Evolutionary conservation across 192 early-diverging fungal species (phyloP).

Genomic region (Mortierella hygrophila): DNA sequence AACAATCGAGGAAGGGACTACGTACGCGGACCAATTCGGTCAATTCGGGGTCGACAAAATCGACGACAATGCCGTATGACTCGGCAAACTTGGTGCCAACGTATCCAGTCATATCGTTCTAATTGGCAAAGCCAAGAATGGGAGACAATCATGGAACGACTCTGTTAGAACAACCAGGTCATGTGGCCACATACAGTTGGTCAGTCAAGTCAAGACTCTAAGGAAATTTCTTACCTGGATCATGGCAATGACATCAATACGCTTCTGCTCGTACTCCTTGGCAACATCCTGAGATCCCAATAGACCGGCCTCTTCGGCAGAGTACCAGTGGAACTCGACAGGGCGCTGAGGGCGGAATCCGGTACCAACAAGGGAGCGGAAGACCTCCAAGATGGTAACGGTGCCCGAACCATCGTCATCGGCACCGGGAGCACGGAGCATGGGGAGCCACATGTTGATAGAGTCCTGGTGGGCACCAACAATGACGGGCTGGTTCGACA

Average conservation of each 20-base stretch:
- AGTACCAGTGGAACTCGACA: slow-evolving; percentile 98
- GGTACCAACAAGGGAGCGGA: slow-evolving; percentile 76
- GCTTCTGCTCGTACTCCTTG: slow-evolving; percentile 70
- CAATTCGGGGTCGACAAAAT: slow-evolving; percentile 79
- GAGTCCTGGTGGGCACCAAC: slow-evolving; percentile 94
- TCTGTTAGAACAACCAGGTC: not conserved
- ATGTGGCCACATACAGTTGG: not conserved
- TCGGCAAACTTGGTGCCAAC: slow-evolving; percentile 66
- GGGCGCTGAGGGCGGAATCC: slow-evolving; percentile 78
- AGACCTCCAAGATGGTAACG: slow-evolving; percentile 90
- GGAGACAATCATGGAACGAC: not conserved
- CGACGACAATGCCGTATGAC: slow-evolving; percentile 85
- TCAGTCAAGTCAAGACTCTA: no score
- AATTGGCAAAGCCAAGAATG: not conserved
- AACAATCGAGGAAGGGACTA: not conserved
- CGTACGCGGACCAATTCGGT: slow-evolving; percentile 63
- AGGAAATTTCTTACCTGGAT: slow-evolving; percentile 69
- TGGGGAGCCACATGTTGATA: slow-evolving; percentile 87
- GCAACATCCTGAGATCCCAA: slow-evolving; percentile 91
- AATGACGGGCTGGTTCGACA: slow-evolving; percentile 77
- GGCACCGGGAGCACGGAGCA: slow-evolving; percentile 81
- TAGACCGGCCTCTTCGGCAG: slow-evolving; percentile 91
- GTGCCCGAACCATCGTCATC: slow-evolving; percentile 95
- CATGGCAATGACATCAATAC: slow-evolving; percentile 77
- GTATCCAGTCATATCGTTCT: slow-evolving; percentile 96